phyloP scores from a whole-genome alignment of 345 rosid species.

The Lagerstroemia speciosa region DNA sequence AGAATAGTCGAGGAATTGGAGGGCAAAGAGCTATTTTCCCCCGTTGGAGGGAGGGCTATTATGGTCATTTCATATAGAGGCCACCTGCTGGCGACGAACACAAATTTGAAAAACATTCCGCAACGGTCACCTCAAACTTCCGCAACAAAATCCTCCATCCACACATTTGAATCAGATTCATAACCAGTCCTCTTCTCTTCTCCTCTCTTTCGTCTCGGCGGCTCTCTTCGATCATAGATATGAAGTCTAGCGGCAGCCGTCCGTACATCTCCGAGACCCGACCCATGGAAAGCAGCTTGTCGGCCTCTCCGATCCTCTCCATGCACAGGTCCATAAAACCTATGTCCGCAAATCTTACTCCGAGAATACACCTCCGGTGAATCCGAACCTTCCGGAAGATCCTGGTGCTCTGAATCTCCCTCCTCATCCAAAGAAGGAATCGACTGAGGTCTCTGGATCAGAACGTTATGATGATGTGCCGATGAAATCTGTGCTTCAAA shows the following conservation, averaged over 20 bases:
- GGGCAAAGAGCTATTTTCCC: too few species aligned
- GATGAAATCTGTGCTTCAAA: background rate
- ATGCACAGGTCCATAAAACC: conserved; percentile 26
- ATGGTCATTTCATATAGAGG: background rate
- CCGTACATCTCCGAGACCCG: conserved; percentile 19
- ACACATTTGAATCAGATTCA: conserved; percentile 3
- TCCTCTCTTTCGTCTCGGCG: conserved; percentile 10
- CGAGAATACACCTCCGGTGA: conserved; percentile 63
- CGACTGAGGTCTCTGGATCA: conserved; percentile 15
- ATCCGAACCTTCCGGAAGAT: conserved; percentile 41
- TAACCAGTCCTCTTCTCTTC: conserved; percentile 12
- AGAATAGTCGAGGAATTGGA: too few species aligned
- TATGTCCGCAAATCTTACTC: conserved; percentile 27
- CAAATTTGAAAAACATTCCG: conserved; percentile 7
- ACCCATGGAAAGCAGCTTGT: conserved; percentile 31
- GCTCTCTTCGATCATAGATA: conserved; percentile 4
- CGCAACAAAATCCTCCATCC: too few species aligned
- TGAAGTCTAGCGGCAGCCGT: conserved; percentile 17
- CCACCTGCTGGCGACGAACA: background rate
- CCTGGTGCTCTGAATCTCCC: conserved; percentile 14
- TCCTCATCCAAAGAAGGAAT: conserved; percentile 18
- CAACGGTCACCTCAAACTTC: conserved; percentile 52
- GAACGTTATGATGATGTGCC: background rate
- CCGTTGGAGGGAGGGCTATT: background rate
- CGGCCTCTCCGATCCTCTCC: conserved; percentile 45